Conservation (phyloP, 495 filamentous ascomycete genomes). For the Penicillium silybi region DNA sequence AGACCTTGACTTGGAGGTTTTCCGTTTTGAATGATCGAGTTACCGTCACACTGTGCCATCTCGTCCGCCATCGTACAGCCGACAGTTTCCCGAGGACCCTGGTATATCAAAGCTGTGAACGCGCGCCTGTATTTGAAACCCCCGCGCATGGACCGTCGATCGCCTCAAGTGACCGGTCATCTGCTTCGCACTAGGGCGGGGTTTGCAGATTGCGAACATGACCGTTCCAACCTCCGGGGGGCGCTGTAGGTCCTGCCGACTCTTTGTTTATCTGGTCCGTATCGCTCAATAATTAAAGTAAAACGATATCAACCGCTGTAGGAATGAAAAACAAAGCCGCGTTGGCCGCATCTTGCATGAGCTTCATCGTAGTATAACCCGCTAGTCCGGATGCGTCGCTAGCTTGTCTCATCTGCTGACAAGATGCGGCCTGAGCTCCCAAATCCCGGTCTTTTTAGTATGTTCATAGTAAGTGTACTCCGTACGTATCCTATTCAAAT, state of each 20-base stretch:
- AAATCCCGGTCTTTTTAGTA: neutral
- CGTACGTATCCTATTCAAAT: constrained; percentile 2
- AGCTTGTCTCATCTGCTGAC: constrained; percentile 15
- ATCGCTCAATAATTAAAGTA: neutral
- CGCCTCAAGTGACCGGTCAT: constrained; percentile 42
- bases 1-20: constrained; percentile 12
- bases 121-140: constrained; percentile 15
- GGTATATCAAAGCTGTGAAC: constrained; percentile 6
- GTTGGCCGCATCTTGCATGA: constrained; percentile 4
- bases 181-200: constrained; percentile 24
- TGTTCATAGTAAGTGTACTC: neutral
- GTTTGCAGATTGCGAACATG: constrained; percentile 20
- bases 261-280: neutral
- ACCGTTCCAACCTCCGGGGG: constrained; percentile 9
- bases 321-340: neutral
- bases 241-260: neutral
- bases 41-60: constrained; percentile 17
- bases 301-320: neutral
- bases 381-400: constrained; percentile 13
- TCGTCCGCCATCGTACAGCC: constrained; percentile 21
- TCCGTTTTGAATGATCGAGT: constrained; percentile 10
- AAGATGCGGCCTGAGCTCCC: constrained; percentile 21
- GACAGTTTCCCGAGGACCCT: constrained; percentile 1
- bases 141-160: constrained; percentile 38
- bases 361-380: constrained; percentile 9